A percentile compares a stretch with the other conserved stretches of the same genome.
These are phyloP conservation scores for Boletus tylopilopsis DNA, from an alignment of 768 basidiomycete species.

Conservation along the genomic window DNA sequence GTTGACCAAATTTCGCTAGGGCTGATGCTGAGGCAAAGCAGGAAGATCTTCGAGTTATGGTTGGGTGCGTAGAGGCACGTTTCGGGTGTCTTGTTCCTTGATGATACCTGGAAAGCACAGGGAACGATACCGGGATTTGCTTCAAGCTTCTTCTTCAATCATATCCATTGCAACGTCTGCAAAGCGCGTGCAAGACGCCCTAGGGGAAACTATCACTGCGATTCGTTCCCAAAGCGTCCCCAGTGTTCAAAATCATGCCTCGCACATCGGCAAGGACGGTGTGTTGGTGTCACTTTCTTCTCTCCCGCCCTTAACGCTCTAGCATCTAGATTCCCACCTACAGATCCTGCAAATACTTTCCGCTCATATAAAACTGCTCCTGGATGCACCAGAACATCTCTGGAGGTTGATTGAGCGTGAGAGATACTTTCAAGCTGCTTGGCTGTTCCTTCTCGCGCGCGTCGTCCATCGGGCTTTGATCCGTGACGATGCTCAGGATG, in stretches of 20 bases:
- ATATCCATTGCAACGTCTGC: slow-evolving; percentile 72
- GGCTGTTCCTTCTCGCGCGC: slow-evolving; percentile 81
- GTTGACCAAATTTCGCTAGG: slow-evolving; percentile 35
- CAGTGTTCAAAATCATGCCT: slow-evolving; percentile 39
- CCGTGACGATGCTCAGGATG: slow-evolving; percentile 60
- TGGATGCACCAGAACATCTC: slow-evolving; percentile 89
- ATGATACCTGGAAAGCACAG: slow-evolving; percentile 58
- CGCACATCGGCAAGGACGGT: slow-evolving; percentile 43
- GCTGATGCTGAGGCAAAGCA: slow-evolving; percentile 83
- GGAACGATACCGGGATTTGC: slow-evolving; percentile 84
- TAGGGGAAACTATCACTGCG: slow-evolving; percentile 57
- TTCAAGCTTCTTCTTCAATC: slow-evolving; percentile 84
- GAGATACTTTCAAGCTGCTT: slow-evolving; percentile 77
- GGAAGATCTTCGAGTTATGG: slow-evolving; percentile 85
- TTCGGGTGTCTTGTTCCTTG: slow-evolving; percentile 16
- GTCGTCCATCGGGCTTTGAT: slow-evolving; percentile 78
- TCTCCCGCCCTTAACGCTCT: background rate
- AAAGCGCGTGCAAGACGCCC: slow-evolving; percentile 54
- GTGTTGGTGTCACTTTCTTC: slow-evolving; percentile 9
- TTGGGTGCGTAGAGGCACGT: slow-evolving; percentile 68
- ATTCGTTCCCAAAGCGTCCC: slow-evolving; percentile 48
- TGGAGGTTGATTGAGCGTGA: slow-evolving; percentile 85
- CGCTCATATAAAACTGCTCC: slow-evolving; percentile 85
- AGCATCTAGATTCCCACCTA: slow-evolving; percentile 56
- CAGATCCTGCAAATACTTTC: slow-evolving; percentile 70